A percentile compares a stretch with the other conserved stretches of the same genome.
phyloP scores from a whole-genome alignment of 2,329 filamentous ascomycete species.

The Pyrenochaeta sp. region DNA sequence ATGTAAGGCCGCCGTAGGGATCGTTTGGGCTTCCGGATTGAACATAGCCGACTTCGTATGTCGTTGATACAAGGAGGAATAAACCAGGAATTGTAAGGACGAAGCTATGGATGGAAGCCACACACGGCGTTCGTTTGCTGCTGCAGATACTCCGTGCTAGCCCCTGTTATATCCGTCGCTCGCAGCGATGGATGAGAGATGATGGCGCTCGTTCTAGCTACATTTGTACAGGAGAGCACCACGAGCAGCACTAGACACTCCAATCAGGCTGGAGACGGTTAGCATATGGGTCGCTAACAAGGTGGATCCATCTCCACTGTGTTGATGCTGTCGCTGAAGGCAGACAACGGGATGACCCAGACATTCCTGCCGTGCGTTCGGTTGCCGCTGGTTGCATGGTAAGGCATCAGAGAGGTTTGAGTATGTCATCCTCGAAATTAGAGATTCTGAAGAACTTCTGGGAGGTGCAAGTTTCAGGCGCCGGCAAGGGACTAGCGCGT shows the following conservation, averaged over 20 bases:
- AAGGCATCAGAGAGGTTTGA: constrained; percentile 48
- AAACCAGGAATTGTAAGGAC: constrained; percentile 12
- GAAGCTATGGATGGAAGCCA: constrained; percentile 9
- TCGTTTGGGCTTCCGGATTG: neutral
- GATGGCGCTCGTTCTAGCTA: constrained; percentile 4
- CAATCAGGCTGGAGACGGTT: constrained; percentile 11
- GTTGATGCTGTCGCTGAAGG: constrained; percentile 14
- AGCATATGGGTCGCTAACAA: constrained; percentile 9
- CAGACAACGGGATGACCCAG: constrained; percentile 25
- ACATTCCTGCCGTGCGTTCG: constrained; percentile 36
- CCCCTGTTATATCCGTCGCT: constrained; percentile 28
- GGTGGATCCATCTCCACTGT: constrained; percentile 20
- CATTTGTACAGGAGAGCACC: constrained; percentile 1
- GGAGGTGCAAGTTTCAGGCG: constrained; percentile 19
- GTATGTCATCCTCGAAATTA: constrained; percentile 35
- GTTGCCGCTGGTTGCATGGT: constrained; percentile 33
- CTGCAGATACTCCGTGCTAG: constrained; percentile 22
- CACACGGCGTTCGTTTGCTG: constrained; percentile 16
- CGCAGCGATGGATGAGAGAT: constrained; percentile 23
- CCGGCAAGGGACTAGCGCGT: constrained; percentile 19
- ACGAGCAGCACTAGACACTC: neutral
- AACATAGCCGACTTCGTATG: constrained; percentile 7
- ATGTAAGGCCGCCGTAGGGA: neutral
- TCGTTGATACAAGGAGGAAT: constrained; percentile 15
- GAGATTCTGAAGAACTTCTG: constrained; percentile 24